These are phyloP conservation scores for Cordyceps pruinosa DNA, from an alignment of 2,329 filamentous ascomycete genomes.

Conservation along the genomic window DNA sequence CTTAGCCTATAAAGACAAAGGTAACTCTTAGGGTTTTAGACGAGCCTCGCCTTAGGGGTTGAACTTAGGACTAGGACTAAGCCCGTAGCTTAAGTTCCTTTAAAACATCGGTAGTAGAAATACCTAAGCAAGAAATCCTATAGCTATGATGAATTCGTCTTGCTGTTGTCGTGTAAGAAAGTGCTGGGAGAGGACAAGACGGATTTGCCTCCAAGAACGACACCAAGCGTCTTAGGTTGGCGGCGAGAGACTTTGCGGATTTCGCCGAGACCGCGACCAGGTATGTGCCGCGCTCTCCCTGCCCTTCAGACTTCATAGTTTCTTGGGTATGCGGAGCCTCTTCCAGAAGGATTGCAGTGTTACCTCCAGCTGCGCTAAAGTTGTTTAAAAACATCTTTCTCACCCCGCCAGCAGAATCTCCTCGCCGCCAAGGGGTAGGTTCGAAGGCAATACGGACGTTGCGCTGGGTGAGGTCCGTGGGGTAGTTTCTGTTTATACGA, in stretches of 20 bases:
- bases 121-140: conserved; percentile 42
- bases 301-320: conserved; percentile 40
- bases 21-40: neutral
- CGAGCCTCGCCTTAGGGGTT: neutral
- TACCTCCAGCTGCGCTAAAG: conserved; percentile 65
- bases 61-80: neutral
- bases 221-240: conserved; percentile 33
- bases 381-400: conserved; percentile 56
- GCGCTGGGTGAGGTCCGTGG: conserved; percentile 47
- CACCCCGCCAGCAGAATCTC: conserved; percentile 28
- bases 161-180: conserved; percentile 64
- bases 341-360: conserved; percentile 60
- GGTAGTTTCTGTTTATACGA: conserved; percentile 54
- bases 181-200: conserved; percentile 44
- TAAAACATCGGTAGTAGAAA: conserved; percentile 31
- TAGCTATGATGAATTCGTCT: conserved; percentile 54
- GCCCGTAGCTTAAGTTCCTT: conserved; percentile 16
- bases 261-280: conserved; percentile 50
- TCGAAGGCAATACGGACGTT: conserved; percentile 54
- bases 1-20: conserved; percentile 45
- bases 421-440: conserved; percentile 42
- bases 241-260: neutral
- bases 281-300: conserved; percentile 32
- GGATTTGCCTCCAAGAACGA: conserved; percentile 46
- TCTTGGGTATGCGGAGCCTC: conserved; percentile 43